A percentile compares a stretch with the other conserved stretches of the same genome.
These are phyloP conservation scores for Sindora glabra DNA, from an alignment of 306 rosid species.

Conservation along the genomic window DNA sequence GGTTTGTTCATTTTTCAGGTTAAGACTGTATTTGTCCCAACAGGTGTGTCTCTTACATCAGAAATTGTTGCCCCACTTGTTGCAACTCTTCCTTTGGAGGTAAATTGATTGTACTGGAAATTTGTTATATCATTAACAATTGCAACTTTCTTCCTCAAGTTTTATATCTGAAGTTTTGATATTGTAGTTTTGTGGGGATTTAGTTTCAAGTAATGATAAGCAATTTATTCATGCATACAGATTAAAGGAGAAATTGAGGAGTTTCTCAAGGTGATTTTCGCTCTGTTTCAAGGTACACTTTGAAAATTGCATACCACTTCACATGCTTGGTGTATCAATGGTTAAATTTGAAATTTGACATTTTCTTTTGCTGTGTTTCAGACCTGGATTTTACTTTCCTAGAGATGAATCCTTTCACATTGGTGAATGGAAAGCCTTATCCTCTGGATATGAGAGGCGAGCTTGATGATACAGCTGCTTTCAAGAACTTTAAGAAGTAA, in stretches of 20 bases:
- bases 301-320: background rate
- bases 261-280: constrained; percentile 58
- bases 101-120: constrained; percentile 16
- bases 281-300: constrained; percentile 63
- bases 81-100: constrained; percentile 95
- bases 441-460: constrained; percentile 99
- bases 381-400: constrained; percentile 97
- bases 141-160: background rate
- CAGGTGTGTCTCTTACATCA: constrained; percentile 59
- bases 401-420: constrained; percentile 93
- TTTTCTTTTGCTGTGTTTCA: constrained; percentile 23
- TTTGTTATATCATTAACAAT: background rate
- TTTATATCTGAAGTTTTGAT: background rate
- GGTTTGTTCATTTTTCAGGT: constrained; percentile 49
- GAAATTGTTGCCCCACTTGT: constrained; percentile 80
- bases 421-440: constrained; percentile 88
- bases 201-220: background rate
- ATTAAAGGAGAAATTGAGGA: constrained; percentile 70
- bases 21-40: constrained; percentile 75
- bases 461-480: constrained; percentile 90
- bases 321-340: background rate
- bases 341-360: background rate
- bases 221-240: constrained; percentile 27
- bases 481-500: constrained; percentile 95
- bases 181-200: background rate